Evolutionary conservation across 148 eudicot species (phyloP), one percentile per base, ranked within the genome.

Genomic region (Mesembryanthemum crystallinum): DNA sequence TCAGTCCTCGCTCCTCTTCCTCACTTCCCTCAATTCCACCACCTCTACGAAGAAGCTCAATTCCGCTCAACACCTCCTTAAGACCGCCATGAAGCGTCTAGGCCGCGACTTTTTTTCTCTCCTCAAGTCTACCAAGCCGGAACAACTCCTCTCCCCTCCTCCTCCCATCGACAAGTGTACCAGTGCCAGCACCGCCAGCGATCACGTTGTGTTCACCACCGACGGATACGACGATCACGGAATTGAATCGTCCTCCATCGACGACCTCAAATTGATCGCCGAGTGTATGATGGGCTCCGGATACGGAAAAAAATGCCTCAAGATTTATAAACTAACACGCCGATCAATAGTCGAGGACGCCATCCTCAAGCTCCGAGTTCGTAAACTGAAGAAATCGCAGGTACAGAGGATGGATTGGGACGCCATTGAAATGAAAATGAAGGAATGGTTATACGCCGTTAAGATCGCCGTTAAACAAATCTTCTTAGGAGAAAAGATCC

Each of bases 221-320:
- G 76, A 54, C 4, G 54, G 25, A 3, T 39, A 43, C 3, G 55
- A 66, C 10, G 55, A 28, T 42, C 29, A 2, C 25, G 71, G 33
- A 12, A 28, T 43, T 25, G 69, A 45, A 3, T n/a, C 74, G 23
- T 66, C 80, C 0, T 84, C 82, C 7, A 83, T 88, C 79, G 75
- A 76, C 3, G 91, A 89, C 80, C 73, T 95, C 52, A 89, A 83
- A 78, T 17, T 78, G 33, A 90, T 95, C 0, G 96, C 90, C 0
- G 90, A 90, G 37, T 79, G 88, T 35, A 92, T 94, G 98, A 88
- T 95, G 62, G 74, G 73, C 0, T 67, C 86, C 0, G 98, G 98
- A 0, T 90, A 88, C 54, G 86, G 84, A 0, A 89, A 83, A 73
- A 94, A 95, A 63, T 95, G 97, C 55, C 69, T 83, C 17, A 82